Evolutionary conservation across 2,329 filamentous ascomycete species (phyloP).

Genomic region (Chlorencoelia australis): DNA sequence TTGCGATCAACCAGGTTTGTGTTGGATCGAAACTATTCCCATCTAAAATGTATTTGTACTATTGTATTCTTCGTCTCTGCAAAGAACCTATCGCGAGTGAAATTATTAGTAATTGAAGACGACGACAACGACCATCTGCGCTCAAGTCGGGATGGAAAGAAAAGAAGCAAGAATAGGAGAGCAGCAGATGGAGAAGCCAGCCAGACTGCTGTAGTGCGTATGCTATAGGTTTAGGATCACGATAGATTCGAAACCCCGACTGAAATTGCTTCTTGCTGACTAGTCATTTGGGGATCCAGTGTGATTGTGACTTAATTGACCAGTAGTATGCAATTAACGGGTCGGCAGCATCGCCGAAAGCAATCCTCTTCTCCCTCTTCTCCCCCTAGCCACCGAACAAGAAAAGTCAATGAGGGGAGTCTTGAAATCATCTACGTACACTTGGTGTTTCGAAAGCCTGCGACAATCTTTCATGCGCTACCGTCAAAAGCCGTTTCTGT

Average conservation of each 20-base stretch:
- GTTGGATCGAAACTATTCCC: constrained; percentile 7
- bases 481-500: constrained; percentile 9
- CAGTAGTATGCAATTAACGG: no score
- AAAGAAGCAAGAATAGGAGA: neutral
- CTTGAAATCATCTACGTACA: constrained; percentile 21
- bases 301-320: no score
- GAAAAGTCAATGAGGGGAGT: no score
- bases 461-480: constrained; percentile 21
- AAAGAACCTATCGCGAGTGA: constrained; percentile 1
- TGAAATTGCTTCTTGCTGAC: no score
- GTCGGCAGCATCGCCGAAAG: no score
- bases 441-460: constrained; percentile 24
- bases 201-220: no score
- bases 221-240: no score
- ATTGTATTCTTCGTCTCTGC: neutral
- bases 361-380: no score
- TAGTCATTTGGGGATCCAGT: no score
- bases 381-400: no score
- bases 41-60: constrained; percentile 1
- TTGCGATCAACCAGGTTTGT: no score
- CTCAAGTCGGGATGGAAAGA: constrained; percentile 1
- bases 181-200: constrained; percentile 5
- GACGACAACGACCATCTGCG: constrained; percentile 10
- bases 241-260: no score
- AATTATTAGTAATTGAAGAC: constrained; percentile 13